Conservation (phyloP, 1,284 basidiomycete genomes). For the Nidula niveotomentosa region DNA sequence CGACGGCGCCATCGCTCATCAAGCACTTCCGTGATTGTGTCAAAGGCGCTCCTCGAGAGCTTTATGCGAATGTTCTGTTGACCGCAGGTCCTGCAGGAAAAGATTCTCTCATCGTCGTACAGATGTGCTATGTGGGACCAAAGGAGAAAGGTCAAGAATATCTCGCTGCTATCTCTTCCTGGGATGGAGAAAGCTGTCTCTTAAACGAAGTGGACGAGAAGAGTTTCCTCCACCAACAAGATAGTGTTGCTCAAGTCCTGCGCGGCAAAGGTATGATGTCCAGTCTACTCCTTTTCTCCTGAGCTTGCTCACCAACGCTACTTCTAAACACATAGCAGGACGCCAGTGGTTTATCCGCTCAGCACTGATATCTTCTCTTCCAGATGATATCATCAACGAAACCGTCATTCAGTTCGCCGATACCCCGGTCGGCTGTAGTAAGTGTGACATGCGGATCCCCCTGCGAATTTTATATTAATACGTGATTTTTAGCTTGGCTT, state of each 20-base stretch:
- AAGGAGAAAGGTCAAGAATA: conserved; percentile 77
- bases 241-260: conserved; percentile 86
- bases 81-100: conserved; percentile 83
- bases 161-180: conserved; percentile 79
- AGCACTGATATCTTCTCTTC: conserved; percentile 73
- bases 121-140: conserved; percentile 84
- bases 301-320: not conserved
- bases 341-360: conserved; percentile 90
- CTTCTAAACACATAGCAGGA: conserved; percentile 44
- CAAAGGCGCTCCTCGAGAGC: conserved; percentile 81
- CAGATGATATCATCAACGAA: conserved; percentile 83
- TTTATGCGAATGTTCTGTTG: conserved; percentile 87
- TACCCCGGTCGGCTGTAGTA: conserved; percentile 86
- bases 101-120: conserved; percentile 85
- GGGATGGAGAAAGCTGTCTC: conserved; percentile 80
- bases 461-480: not conserved
- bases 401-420: conserved; percentile 80
- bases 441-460: conserved; percentile 27
- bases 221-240: conserved; percentile 85
- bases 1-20: conserved; percentile 84
- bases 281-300: conserved; percentile 2
- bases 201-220: conserved; percentile 91
- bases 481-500: conserved; percentile 67
- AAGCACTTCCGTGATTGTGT: conserved; percentile 92
- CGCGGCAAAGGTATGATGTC: conserved; percentile 66